Evolutionary conservation across 2,329 filamentous ascomycete species (phyloP), one percentile per base, ranked within the genome.

Genomic region (Monosporascus sp.): DNA sequence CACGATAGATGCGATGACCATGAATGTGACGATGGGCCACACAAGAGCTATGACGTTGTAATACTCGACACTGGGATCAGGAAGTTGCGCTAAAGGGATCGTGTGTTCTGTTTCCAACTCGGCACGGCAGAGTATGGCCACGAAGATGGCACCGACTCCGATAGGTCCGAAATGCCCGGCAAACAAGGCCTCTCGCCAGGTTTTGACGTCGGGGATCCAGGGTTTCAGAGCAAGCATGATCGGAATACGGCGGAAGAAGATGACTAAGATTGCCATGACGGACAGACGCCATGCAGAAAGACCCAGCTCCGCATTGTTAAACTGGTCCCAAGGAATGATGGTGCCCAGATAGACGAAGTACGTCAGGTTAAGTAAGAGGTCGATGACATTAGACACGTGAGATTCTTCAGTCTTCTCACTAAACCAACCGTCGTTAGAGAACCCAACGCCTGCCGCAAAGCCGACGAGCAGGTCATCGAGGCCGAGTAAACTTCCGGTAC

Each of bases 341-440:
- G 94, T 91, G 51, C 94, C 94, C 59, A 99, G 88, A 70, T 94
- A 99, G 62, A 99, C 94, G 70, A 99, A 99, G 72, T 97, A 99
- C 3, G 93, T 83, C 84, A 99, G 82, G 72, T 99, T 99, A 75
- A 99, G 86, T 56, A 99, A 77, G 69, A 99, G 73, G 77, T 99
- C 94, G 66, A 99, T 99, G 68, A 99, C 94, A 83, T 99, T 97
- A 70, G 93, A 97, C 9, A 99, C 94, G 69, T 97, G 94, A 0
- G 94, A 93, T 71, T 99, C 94, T 68, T 99, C 94, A 0, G 94
- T 99, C 78, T 97, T 97, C 67, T 97, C 89, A 17, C 89, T 89
- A 65, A 99, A 99, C 94, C 94, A 99, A 60, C 94, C 94, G 67
- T 99, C 94, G 70, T 99, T 99, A 63, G 92, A 97, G 77, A 99